Conservation (phyloP, 208 protist species). For the Leishmania major region DNA sequence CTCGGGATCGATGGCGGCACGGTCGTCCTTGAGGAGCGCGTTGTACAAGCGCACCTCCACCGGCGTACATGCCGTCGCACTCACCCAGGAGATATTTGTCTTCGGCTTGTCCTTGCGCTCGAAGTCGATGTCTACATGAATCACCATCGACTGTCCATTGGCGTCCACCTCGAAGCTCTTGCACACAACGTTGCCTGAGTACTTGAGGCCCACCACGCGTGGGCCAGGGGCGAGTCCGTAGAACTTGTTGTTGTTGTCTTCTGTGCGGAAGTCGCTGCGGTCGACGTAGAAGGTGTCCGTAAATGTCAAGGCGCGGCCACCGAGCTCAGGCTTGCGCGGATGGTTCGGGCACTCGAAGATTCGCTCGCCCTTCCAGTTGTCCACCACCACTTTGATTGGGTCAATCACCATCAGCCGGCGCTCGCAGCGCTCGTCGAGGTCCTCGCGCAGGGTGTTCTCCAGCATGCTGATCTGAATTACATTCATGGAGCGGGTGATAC, state of each 20-base stretch:
- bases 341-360: constrained; percentile 95
- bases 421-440: constrained; percentile 93
- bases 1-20: constrained; percentile 82
- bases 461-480: constrained; percentile 94
- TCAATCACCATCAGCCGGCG: constrained; percentile 93
- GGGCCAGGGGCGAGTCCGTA: constrained; percentile 85
- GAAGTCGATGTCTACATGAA: constrained; percentile 90
- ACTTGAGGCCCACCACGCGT: constrained; percentile 88
- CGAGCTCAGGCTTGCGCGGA: constrained; percentile 87
- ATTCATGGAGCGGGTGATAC: constrained; percentile 93
- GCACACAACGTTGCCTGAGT: constrained; percentile 86
- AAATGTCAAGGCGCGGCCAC: constrained; percentile 88
- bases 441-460: constrained; percentile 94
- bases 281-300: constrained; percentile 97
- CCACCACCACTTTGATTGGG: constrained; percentile 96
- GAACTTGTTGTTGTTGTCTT: constrained; percentile 87
- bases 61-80: constrained; percentile 50
- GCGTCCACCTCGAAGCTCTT: constrained; percentile 79
- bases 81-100: constrained; percentile 93
- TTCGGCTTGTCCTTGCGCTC: constrained; percentile 86
- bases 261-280: constrained; percentile 94
- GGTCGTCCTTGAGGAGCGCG: constrained; percentile 86
- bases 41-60: constrained; percentile 87
- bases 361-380: constrained; percentile 90
- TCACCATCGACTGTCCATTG: constrained; percentile 56